These are phyloP conservation scores for Schizothecium vesticola DNA, from an alignment of 495 filamentous ascomycete genomes.

Conservation along the genomic window DNA sequence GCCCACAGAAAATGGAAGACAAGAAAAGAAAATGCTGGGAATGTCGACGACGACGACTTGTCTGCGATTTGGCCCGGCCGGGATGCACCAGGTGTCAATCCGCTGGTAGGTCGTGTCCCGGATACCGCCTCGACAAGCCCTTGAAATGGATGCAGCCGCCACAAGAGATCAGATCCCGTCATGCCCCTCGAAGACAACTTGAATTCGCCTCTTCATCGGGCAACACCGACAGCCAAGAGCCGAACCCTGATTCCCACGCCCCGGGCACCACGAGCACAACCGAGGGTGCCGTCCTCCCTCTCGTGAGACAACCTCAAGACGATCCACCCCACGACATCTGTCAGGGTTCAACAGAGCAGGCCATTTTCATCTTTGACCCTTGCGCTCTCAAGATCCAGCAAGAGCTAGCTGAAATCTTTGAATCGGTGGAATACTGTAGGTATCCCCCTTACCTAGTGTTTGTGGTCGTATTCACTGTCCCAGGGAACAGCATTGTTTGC, in stretches of 20 bases:
- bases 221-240: neutral
- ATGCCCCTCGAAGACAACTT: neutral
- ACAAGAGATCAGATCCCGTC: neutral
- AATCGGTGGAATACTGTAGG: neutral
- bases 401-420: neutral
- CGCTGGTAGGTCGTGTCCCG: slow-evolving; percentile 3
- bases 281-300: neutral
- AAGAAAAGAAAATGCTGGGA: slow-evolving; percentile 10
- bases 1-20: neutral
- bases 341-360: neutral
- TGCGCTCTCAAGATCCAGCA: neutral
- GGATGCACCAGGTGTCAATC: slow-evolving; percentile 2
- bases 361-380: neutral
- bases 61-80: slow-evolving; percentile 8
- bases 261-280: neutral
- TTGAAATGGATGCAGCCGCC: neutral
- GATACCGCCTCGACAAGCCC: neutral
- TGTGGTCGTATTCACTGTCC: neutral
- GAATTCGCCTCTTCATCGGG: neutral
- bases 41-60: slow-evolving; percentile 8
- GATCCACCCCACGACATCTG: neutral
- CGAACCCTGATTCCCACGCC: neutral
- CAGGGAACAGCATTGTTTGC: neutral
- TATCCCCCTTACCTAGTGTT: neutral
- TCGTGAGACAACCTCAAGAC: neutral